Base-by-base conservation (phyloP, 305 asterid species). In the Withania somnifera region DNA sequence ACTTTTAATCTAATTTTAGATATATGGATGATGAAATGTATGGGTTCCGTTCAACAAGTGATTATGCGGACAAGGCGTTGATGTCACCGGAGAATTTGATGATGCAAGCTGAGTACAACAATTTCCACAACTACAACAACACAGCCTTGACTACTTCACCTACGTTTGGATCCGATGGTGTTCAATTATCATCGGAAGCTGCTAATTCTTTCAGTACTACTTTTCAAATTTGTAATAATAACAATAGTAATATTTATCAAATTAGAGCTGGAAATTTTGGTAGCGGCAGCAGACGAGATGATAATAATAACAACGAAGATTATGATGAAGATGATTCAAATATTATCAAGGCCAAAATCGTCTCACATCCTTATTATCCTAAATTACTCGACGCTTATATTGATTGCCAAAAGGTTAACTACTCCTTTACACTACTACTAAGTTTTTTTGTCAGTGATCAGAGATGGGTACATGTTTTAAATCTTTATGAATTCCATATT, bases 371-470 rank as follows among this genome's bases (percentile, higher is more conserved):
- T 80, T 91, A 82, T n/a, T 94, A 91, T 82, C 87, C 96, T 2
- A 93, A 89, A 81, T 83, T 94, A 80, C 88, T 94, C 17, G 82
- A 90, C 20, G 98, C 98, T 82, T 94, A 92, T 87, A 90, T 94
- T 51, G 96, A 93, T 64, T 94, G 98, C 87, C 97, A 93, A 50
- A 94, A 94, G 98, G 98, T 95, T 84, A n/a, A n/a, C n/a, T n/a
- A n/a, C n/a, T n/a, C n/a, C n/a, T n/a, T n/a, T 26, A 13, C 3
- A 13, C 20, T 13, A 60, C 36, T 51, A 51, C 19, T 51, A 51
- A 51, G 57, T 9, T 52, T 51, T 52, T 52, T 7, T 52, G 9
- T 52, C 2, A 15, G 40, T 36, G 7, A 36, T 36, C 0, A 36
- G 51, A 45, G 15, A 15, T 5, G 51, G 58, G 2, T n/a, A 6